Evolutionary conservation across 768 basidiomycete genomes (phyloP).

Genomic region (Harrya chromipes): DNA sequence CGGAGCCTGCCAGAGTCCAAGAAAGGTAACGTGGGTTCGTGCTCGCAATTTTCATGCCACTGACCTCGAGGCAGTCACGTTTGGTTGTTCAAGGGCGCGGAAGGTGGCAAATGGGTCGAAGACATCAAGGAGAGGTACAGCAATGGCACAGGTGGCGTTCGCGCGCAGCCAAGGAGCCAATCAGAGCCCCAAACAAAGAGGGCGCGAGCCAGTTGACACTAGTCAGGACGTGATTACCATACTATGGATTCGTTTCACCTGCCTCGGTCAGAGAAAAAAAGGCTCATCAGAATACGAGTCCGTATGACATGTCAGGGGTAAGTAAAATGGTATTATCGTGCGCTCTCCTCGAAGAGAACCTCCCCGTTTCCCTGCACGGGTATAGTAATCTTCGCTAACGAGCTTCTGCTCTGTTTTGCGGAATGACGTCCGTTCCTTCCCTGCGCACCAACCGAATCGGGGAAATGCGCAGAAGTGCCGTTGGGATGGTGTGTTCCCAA

Average conservation of each 20-base stretch:
- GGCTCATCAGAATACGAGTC: constrained; percentile 7
- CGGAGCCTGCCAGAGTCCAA: constrained; percentile 54
- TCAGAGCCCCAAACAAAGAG: constrained; percentile 20
- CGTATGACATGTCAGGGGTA: constrained; percentile 15
- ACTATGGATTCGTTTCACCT: not conserved
- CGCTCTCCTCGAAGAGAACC: constrained; percentile 64
- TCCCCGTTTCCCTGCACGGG: constrained; percentile 45
- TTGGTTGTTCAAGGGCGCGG: constrained; percentile 83
- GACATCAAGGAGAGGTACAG: constrained; percentile 40
- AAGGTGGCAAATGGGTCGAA: constrained; percentile 74
- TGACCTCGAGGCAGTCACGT: constrained; percentile 54
- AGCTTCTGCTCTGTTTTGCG: constrained; percentile 23
- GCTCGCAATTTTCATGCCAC: not conserved
- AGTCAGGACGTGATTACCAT: constrained; percentile 8
- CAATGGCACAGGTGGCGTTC: not conserved
- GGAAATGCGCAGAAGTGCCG: constrained; percentile 50
- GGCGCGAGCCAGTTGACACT: constrained; percentile 26
- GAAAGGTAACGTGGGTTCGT: constrained; percentile 49
- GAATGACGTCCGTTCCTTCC: constrained; percentile 30
- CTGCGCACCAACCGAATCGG: constrained; percentile 63
- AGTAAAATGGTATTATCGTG: constrained; percentile 31
- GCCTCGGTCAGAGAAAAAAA: not conserved
- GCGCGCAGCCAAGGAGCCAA: constrained; percentile 5
- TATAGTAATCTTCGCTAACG: constrained; percentile 31
- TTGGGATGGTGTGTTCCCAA: constrained; percentile 46